Evolutionary conservation across 1,139 yeast species (phyloP).

Genomic region (Nakaseomyces glabratus): DNA sequence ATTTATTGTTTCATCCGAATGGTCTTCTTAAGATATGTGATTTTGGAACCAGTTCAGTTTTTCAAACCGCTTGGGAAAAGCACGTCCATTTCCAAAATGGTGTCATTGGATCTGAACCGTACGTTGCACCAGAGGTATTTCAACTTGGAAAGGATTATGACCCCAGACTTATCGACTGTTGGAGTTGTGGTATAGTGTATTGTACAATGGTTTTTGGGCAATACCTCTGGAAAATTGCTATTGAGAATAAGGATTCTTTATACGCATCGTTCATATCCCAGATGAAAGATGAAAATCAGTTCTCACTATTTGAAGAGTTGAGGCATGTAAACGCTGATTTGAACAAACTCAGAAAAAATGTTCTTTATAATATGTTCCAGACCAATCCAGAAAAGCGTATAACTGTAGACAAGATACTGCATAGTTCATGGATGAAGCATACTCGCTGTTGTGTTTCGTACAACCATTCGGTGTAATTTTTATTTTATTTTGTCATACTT

Average conservation of each 20-base stretch:
- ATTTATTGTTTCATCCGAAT: conserved; percentile 42
- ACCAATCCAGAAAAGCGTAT: conserved; percentile 44
- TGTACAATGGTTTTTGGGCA: conserved; percentile 45
- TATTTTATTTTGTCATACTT: too few relatives aligned
- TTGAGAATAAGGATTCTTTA: conserved; percentile 27
- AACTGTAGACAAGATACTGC: conserved; percentile 36
- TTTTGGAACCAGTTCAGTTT: conserved; percentile 73
- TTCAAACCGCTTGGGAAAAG: conserved; percentile 61
- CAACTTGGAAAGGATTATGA: conserved; percentile 37
- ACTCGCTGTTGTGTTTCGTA: conserved; percentile 39
- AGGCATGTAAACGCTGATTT: conserved; percentile 31
- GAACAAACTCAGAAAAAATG: conserved; percentile 38
- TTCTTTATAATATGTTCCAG: conserved; percentile 50
- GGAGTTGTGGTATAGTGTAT: conserved; percentile 61
- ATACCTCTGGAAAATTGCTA: conserved; percentile 44
- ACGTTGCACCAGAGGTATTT: conserved; percentile 67
- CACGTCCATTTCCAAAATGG: conserved; percentile 45
- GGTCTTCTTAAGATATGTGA: conserved; percentile 54
- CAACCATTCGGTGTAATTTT: neutral
- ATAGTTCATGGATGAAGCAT: conserved; percentile 45
- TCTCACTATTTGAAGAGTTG: conserved; percentile 30
- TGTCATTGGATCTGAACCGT: conserved; percentile 69
- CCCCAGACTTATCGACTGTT: conserved; percentile 53
- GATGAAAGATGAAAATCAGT: conserved; percentile 31
- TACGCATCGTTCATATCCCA: conserved; percentile 29